Percentiles rank a stretch among this genome's conserved stretches.
These are phyloP conservation scores for Scheffersomyces illinoinensis DNA, from an alignment of 1,139 yeast species.

Conservation along the genomic window DNA sequence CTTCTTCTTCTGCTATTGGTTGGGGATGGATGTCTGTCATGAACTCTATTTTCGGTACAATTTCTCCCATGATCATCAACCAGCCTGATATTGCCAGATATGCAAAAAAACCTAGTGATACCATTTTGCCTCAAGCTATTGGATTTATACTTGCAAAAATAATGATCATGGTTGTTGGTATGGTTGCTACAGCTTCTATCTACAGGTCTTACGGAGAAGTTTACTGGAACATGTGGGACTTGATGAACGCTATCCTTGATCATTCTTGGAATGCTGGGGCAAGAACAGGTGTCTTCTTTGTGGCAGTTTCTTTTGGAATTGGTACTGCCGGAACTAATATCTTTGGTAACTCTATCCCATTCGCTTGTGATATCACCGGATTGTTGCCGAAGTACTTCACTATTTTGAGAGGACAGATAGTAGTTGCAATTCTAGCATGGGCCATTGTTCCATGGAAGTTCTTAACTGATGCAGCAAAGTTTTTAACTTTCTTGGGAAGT, in stretches of 20 bases:
- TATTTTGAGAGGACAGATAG: background rate
- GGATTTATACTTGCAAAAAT: background rate
- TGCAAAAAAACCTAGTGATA: constrained; percentile 1
- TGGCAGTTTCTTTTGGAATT: constrained; percentile 11
- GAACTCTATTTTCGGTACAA: constrained; percentile 6
- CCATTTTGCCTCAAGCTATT: background rate
- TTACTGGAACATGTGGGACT: constrained; percentile 1
- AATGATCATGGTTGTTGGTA: background rate
- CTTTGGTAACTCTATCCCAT: constrained; percentile 13
- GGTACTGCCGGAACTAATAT: constrained; percentile 32
- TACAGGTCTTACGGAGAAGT: background rate
- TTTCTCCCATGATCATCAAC: constrained; percentile 5
- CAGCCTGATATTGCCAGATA: constrained; percentile 5
- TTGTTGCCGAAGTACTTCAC: background rate
- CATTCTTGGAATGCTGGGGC: background rate
- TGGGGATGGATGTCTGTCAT: constrained; percentile 6
- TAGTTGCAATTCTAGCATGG: background rate
- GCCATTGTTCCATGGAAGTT: background rate
- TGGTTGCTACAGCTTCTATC: background rate
- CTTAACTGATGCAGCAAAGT: background rate
- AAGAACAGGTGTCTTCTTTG: constrained; percentile 16
- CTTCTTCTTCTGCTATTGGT: constrained; percentile 1
- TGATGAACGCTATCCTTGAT: background rate
- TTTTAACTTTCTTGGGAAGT: background rate
- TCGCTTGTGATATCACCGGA: background rate